Conservation (phyloP, 495 filamentous ascomycete genomes). For the Durotheca rogersii region DNA sequence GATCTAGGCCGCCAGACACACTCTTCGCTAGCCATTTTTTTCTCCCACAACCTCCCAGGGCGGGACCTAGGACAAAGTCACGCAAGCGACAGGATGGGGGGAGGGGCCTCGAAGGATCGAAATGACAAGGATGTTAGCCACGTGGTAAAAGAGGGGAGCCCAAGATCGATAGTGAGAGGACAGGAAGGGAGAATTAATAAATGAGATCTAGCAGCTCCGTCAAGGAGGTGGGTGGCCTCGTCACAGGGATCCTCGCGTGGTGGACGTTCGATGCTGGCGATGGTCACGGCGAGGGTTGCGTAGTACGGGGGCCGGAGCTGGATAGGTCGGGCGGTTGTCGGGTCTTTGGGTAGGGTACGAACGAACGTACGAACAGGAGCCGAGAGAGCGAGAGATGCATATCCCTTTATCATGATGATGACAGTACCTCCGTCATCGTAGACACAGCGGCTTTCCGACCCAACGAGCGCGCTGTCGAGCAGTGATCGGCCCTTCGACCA, state of each 20-base stretch:
- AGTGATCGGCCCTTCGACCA: no score
- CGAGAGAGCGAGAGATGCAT: constrained; percentile 10
- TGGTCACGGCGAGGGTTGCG: not conserved
- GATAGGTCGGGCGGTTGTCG: no score
- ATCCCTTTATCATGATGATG: constrained; percentile 28
- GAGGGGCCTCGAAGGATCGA: constrained; percentile 24
- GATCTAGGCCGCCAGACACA: constrained; percentile 3
- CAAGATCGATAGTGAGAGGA: not conserved
- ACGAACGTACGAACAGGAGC: not conserved
- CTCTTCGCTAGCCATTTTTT: constrained; percentile 19
- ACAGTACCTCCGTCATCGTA: no score
- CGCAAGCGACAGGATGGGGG: constrained; percentile 16
- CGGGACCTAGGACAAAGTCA: constrained; percentile 21
- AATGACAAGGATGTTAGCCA: constrained; percentile 26
- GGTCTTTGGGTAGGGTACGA: no score
- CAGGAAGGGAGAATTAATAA: not conserved
- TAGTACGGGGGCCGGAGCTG: not conserved
- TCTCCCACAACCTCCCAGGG: constrained; percentile 7
- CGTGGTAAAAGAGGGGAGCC: constrained; percentile 22
- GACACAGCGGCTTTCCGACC: no score
- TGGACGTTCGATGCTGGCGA: not conserved
- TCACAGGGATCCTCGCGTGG: not conserved
- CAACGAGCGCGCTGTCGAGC: no score
- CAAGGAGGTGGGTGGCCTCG: not conserved
- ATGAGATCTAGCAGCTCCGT: not conserved